Evolutionary conservation across 2,329 filamentous ascomycete species (phyloP).

Genomic region (Hypoxylon sp.): DNA sequence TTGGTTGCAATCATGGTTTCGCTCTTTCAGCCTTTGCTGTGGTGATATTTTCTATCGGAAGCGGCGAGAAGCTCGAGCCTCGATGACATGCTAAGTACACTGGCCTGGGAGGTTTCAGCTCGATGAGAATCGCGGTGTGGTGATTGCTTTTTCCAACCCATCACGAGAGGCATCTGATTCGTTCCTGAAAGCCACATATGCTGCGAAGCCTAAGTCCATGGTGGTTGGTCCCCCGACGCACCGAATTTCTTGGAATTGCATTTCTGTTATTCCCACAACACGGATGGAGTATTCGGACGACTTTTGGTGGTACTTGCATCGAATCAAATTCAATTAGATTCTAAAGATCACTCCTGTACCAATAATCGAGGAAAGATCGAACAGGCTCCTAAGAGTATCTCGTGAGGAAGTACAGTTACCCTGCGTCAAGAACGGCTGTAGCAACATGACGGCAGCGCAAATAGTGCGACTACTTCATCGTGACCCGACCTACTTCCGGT

Average conservation of each 20-base stretch:
- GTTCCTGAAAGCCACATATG: slow-evolving; percentile 5
- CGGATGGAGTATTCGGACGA: neutral
- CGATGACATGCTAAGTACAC: neutral
- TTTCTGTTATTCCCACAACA: neutral
- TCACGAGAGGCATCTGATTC: neutral
- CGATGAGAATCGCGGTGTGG: neutral
- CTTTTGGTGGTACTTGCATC: neutral
- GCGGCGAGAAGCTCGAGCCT: neutral
- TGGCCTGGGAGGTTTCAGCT: neutral
- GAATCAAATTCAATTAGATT: neutral
- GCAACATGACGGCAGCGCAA: neutral
- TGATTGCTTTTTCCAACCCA: neutral
- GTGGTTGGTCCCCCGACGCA: neutral
- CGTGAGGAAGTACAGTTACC: neutral
- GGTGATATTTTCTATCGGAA: neutral
- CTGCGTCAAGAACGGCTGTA: neutral
- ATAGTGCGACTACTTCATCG: neutral
- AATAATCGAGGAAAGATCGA: neutral
- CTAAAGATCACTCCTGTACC: neutral
- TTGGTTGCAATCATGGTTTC: neutral
- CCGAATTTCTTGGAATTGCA: neutral
- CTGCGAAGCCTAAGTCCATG: neutral
- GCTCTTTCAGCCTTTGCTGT: neutral
- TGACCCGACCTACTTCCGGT: neutral
- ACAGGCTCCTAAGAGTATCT: neutral